Evolutionary conservation across 495 filamentous ascomycete genomes (phyloP).

Genomic region (Podospora tetraspora): DNA sequence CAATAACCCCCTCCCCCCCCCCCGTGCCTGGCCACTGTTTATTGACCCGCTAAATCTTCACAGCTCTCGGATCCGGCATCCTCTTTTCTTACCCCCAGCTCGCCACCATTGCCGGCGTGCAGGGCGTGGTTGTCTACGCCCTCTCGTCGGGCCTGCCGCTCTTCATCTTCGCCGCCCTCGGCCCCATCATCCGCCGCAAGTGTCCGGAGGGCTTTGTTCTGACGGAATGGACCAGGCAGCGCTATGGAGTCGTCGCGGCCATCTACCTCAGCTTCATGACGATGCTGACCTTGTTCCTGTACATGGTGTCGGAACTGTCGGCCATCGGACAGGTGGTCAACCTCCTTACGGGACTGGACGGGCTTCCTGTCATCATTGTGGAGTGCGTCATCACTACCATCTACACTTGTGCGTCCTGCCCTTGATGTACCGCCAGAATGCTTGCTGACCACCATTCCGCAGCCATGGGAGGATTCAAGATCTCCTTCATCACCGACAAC

Average conservation of each 20-base stretch:
- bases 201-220: conserved; percentile 72
- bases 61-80: conserved; percentile 73
- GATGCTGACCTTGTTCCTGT: conserved; percentile 71
- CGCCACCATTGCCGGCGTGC: conserved; percentile 71
- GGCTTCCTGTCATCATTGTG: conserved; percentile 67
- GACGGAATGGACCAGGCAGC: conserved; percentile 72
- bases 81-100: conserved; percentile 73
- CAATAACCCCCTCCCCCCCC: conserved; percentile 25
- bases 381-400: conserved; percentile 67
- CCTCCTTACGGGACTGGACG: conserved; percentile 64
- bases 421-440: neutral
- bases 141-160: conserved; percentile 62
- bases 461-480: conserved; percentile 70
- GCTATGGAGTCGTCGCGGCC: conserved; percentile 60
- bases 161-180: conserved; percentile 60
- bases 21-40: conserved; percentile 22
- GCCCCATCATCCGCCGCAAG: conserved; percentile 67
- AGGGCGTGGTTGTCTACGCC: conserved; percentile 67
- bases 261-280: conserved; percentile 66
- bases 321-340: conserved; percentile 67
- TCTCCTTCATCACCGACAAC: conserved; percentile 75
- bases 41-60: conserved; percentile 27
- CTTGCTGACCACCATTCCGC: conserved; percentile 13
- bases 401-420: conserved; percentile 59
- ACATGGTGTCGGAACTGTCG: conserved; percentile 76